phyloP scores from a whole-genome alignment of 1,139 yeast genomes.

The Yamadazyma diospyri region DNA sequence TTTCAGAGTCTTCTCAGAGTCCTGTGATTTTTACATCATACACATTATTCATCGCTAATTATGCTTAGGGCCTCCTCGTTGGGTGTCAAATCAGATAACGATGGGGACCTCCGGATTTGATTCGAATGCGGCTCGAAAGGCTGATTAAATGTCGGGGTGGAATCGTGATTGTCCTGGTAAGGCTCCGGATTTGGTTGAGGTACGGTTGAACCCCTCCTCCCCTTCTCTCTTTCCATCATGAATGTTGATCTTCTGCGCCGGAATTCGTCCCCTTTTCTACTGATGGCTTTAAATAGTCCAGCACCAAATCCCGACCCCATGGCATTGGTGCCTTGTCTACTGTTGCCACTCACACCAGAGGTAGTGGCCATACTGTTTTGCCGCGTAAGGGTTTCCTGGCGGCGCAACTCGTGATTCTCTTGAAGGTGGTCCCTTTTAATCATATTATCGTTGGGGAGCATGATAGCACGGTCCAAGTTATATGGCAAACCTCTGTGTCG shows the following conservation, averaged over 20 bases:
- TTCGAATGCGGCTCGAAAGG: no score
- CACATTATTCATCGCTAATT: neutral
- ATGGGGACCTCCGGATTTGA: no score
- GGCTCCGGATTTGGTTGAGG: neutral
- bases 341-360: neutral
- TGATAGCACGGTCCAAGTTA: slow-evolving; percentile 88
- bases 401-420: slow-evolving; percentile 49
- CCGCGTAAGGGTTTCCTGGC: slow-evolving; percentile 31
- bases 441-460: slow-evolving; percentile 74
- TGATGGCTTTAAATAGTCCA: slow-evolving; percentile 13
- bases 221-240: neutral
- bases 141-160: no score
- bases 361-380: slow-evolving; percentile 15
- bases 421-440: slow-evolving; percentile 64
- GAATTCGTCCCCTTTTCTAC: slow-evolving; percentile 15
- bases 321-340: neutral
- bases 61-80: slow-evolving; percentile 3
- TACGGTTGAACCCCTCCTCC: neutral
- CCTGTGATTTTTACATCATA: no score
- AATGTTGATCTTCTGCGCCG: slow-evolving; percentile 6
- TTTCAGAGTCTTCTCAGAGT: no score
- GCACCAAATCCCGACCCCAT: slow-evolving; percentile 10
- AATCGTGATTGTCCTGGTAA: no score
- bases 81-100: slow-evolving; percentile 2
- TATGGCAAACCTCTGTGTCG: slow-evolving; percentile 97